Evolutionary conservation across 2,329 filamentous ascomycete species (phyloP), one percentile per base, ranked within the genome.

Genomic region (Colletotrichum sp.): DNA sequence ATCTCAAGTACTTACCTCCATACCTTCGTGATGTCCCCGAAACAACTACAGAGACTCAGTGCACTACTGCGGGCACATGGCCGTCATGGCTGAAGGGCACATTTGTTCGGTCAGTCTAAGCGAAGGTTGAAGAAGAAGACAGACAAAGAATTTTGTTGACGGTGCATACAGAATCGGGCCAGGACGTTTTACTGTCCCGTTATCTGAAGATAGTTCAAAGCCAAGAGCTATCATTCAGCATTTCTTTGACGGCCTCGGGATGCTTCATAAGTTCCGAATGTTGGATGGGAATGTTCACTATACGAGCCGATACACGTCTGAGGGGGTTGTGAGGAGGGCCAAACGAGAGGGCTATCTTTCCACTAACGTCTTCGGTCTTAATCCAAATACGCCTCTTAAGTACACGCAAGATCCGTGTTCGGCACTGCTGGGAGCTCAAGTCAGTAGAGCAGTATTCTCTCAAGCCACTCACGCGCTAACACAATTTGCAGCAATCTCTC

Each of bases 191-290:
- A 77, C 74, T 8, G 68, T 78, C 6, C 77, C 74, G 5, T 59
- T 78, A 5, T 75, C 74, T 15, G 77, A 78, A 16, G 77, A 78
- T 44, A 71, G 67, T 4, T 78, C 77, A n/a, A 78, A 72, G 74
- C 77, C 77, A 15, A 78, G 73, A 13, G 77, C 77, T 8, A 71
- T 78, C 7, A 59, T 78, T 8, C 77, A 78, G 71, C 77, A 78
- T 49, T 77, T 78, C 44, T 78, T 78, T 29, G 77, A 78, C 57
- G 74, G 77, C n/a, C 70, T 78, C 22, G 77, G 55, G 1, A 77
- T 78, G 66, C 68, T 78, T 15, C 74, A 78, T 61, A 77, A 78
- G 32, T 78, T 78, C 25, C 74, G 70, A 12, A 77, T 78, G 67
- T 12, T 34, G 3, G 27, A 76, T 8, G 71, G 74, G n/a, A n/a